phyloP scores from a whole-genome alignment of 441 rosid species.

The Adansonia madagascariensis region DNA sequence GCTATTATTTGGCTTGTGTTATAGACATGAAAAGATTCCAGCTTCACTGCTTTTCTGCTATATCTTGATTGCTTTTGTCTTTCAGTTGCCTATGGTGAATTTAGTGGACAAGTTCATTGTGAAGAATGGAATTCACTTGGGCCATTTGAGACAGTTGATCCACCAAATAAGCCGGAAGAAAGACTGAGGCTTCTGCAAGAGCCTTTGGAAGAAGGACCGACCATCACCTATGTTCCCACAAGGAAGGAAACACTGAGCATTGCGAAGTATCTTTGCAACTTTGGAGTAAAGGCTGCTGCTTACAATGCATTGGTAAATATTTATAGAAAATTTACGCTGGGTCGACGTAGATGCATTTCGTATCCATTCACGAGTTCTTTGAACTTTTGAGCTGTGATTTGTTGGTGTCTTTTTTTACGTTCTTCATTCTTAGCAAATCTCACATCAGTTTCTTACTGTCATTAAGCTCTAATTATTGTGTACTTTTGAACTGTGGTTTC shows the following conservation, averaged over 20 bases:
- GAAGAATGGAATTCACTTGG: constrained; percentile 34
- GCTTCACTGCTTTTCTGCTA: constrained; percentile 15
- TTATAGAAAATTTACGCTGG: neutral
- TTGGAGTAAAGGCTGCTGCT: constrained; percentile 87
- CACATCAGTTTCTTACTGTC: neutral
- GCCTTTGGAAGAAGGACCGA: constrained; percentile 63
- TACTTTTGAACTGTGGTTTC: neutral
- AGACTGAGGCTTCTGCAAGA: constrained; percentile 43
- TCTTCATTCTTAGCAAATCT: constrained; percentile 10
- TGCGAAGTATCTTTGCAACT: constrained; percentile 62
- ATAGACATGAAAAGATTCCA: neutral
- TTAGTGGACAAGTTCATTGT: constrained; percentile 48
- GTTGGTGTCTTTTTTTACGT: neutral
- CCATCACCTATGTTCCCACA: constrained; percentile 88
- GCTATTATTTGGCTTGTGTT: constrained; percentile 15
- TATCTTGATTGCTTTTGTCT: constrained; percentile 14
- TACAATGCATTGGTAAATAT: constrained; percentile 75
- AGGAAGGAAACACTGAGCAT: constrained; percentile 77
- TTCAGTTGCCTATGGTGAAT: constrained; percentile 81
- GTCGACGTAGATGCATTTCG: neutral
- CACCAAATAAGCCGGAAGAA: constrained; percentile 43
- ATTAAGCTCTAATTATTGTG: neutral
- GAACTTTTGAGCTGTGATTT: neutral
- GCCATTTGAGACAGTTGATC: constrained; percentile 37
- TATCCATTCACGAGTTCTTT: neutral